Evolutionary conservation across 1,139 yeast genomes (phyloP), one percentile per base, ranked within the genome.

Genomic region (Petasospora fabianii): DNA sequence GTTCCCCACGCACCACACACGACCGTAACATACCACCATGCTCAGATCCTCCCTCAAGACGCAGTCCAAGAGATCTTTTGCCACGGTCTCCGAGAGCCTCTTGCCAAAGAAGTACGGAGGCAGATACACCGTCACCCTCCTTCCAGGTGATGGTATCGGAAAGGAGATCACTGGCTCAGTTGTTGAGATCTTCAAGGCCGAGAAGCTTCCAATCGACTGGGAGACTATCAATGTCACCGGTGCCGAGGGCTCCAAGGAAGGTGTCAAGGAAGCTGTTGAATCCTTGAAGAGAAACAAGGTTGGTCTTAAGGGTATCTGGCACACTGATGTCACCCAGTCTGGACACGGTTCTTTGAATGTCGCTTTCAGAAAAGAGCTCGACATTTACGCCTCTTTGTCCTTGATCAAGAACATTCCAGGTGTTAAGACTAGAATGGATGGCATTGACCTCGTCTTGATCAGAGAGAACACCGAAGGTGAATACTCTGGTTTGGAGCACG

Each of bases 391-490:
- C 47, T 86, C 96, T 32, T 77, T 92, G 54, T 95, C 94, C 20
- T 74, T 90, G 59, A 87, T 88, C 73, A 90, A 92, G 74, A 85
- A 85, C 68, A 80, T 92, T 49, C 95, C 95, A 48, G 97, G 98
- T 66, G 95, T 88, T 54, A 75, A 85, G 68, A 83, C 96, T 50
- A 85, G 92, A 65, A 77, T 87, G 63, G 75, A 81, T 48, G 88
- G 85, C 52, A 85, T 90, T 52, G 97, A 90, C 70, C 78, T 90
- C 64, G 97, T 90, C 35, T 75, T 92, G 52, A 95, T 92, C 60
- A 87, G 98, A 75, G 98, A 92, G 72, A 92, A 92, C 79, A 92
- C 98, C 56, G 98, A 92, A 71, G 98, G 97, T 70, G 98, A 92
- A 71, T 92, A 92, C 74, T 88, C 97, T 43, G 98, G 98, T 58